Conservation (phyloP, 2,329 filamentous ascomycete genomes). For the Aspergillus flavus region DNA sequence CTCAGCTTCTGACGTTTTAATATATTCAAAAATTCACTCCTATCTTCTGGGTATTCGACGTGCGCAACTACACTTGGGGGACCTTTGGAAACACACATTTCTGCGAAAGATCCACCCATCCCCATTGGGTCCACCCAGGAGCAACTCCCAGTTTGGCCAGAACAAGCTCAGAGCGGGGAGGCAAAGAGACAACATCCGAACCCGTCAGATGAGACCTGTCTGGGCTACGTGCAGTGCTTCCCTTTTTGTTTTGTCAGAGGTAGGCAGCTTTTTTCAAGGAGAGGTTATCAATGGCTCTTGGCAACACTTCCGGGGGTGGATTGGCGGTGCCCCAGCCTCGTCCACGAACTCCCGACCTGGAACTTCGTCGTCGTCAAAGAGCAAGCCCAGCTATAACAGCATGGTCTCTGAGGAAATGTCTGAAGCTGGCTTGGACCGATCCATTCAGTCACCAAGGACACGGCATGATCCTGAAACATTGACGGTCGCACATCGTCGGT, state of each 20-base stretch:
- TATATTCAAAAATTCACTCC: slow-evolving; percentile 82
- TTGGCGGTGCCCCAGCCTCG: slow-evolving; percentile 50
- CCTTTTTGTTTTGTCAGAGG: slow-evolving; percentile 86
- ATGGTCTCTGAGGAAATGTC: slow-evolving; percentile 12
- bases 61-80: slow-evolving; percentile 79
- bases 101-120: slow-evolving; percentile 76
- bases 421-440: slow-evolving; percentile 14
- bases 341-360: slow-evolving; percentile 40
- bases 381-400: slow-evolving; percentile 11
- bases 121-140: slow-evolving; percentile 66
- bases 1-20: slow-evolving; percentile 70
- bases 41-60: slow-evolving; percentile 85
- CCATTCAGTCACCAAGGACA: slow-evolving; percentile 22
- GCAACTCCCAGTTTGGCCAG: slow-evolving; percentile 62
- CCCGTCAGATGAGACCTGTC: slow-evolving; percentile 71
- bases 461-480: slow-evolving; percentile 83
- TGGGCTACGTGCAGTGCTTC: slow-evolving; percentile 90
- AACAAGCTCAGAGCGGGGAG: slow-evolving; percentile 64
- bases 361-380: slow-evolving; percentile 37
- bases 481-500: slow-evolving; percentile 75
- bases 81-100: slow-evolving; percentile 82
- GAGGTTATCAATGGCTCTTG: slow-evolving; percentile 83
- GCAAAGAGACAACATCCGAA: slow-evolving; percentile 64
- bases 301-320: slow-evolving; percentile 76
- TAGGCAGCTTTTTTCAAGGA: slow-evolving; percentile 84